Base-by-base conservation (phyloP, 2,329 filamentous ascomycete species). In the Plectosphaerella plurivora region DNA sequence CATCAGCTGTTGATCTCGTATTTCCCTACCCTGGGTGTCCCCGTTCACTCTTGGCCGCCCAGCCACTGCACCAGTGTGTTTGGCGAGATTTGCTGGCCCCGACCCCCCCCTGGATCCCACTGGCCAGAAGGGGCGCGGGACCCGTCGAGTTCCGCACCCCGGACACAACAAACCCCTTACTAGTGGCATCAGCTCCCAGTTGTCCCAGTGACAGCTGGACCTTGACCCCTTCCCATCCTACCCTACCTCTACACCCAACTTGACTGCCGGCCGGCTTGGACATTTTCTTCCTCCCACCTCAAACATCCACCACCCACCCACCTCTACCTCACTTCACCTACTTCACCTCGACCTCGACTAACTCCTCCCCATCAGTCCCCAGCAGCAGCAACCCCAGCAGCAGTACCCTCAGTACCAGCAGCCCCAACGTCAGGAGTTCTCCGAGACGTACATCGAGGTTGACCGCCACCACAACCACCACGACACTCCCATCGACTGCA, bases 381-480 rank as follows among this genome's bases (percentile, higher is more conserved):
- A 60, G 52, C 61, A 47, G 52, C 61, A 47, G 52, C 28, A 33
- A 8, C 11, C 28, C 28, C 28, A 33, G 28, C 11, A 55, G 36
- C 49, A 58, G 52, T 65, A 10, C 28, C 28, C 56, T 36, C 49
- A 58, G 52, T 65, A 10, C 28, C 28, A 33, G 28, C 28, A 33
- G 28, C 71, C 64, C 64, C 61, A 61, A 59, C 64, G 65, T 59
- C 47, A 55, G 51, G 63, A 74, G 64, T 84, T 83, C 75, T 74
- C 79, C 65, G 82, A 87, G 70, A 78, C 82, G 69, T 82, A 83
- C 68, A 73, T 89, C 70, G 82, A 89, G 73, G 75, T 85, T 66
- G 78, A 88, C 69, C 77, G 76, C 60, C 69, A 71, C 62, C 72
- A 73, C 65, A 68, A 72, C 57, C 72, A 72, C 65, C 68, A 75